Evolutionary conservation across 352 stramenopile genomes (phyloP).

Genomic region (Globisporangium paddicum): DNA sequence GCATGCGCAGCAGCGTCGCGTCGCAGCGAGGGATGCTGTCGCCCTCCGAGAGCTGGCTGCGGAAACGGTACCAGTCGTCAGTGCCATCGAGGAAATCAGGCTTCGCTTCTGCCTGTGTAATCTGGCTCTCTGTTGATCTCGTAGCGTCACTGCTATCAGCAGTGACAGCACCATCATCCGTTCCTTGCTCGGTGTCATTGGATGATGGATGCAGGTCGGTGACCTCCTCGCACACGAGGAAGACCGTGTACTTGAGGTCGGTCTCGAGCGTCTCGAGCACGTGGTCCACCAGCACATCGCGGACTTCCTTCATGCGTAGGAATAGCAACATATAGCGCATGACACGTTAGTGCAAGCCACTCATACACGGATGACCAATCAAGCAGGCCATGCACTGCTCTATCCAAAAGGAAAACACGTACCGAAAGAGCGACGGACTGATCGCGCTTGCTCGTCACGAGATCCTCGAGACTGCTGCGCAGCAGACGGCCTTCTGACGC

Average conservation of each 20-base stretch:
- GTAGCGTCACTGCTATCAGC: not conserved
- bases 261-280: constrained; percentile 51
- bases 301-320: constrained; percentile 36
- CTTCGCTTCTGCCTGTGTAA: not conserved
- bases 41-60: constrained; percentile 52
- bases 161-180: not conserved
- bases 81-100: constrained; percentile 28
- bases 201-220: constrained; percentile 28
- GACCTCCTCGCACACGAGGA: constrained; percentile 73
- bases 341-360: not conserved
- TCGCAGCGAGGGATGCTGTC: constrained; percentile 79
- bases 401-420: not conserved
- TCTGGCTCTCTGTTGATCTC: not conserved
- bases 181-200: not conserved
- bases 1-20: constrained; percentile 57
- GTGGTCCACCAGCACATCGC: constrained; percentile 59
- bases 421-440: constrained; percentile 38
- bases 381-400: not conserved
- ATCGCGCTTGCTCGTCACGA: constrained; percentile 28
- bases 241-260: constrained; percentile 59
- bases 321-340: not conserved
- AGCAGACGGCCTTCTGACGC: constrained; percentile 20
- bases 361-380: not conserved
- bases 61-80: constrained; percentile 37
- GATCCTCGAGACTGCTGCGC: constrained; percentile 31